These are phyloP conservation scores for Myochromella boudieri DNA, from an alignment of 768 basidiomycete genomes.

Conservation along the genomic window DNA sequence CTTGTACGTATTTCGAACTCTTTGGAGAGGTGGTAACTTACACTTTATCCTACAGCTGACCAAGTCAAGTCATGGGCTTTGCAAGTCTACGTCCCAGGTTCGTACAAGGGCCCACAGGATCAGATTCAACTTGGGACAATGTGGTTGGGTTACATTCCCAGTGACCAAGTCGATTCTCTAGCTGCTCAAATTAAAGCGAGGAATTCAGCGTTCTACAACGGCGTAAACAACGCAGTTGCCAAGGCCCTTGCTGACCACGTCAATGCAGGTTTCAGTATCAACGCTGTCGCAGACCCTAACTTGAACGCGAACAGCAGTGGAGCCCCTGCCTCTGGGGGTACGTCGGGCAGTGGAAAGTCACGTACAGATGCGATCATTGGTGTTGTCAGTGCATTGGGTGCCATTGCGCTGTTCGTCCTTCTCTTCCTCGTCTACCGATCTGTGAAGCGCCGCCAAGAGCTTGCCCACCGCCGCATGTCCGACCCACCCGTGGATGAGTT, in stretches of 20 bases:
- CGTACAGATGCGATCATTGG: constrained; percentile 90
- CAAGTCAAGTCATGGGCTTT: constrained; percentile 53
- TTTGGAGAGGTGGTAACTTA: neutral
- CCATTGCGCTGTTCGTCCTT: constrained; percentile 70
- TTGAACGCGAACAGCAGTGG: constrained; percentile 28
- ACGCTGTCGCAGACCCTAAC: constrained; percentile 42
- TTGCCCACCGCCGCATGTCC: constrained; percentile 70
- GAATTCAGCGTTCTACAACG: constrained; percentile 66
- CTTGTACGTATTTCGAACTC: constrained; percentile 24
- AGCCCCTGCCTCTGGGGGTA: constrained; percentile 23
- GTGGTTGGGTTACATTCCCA: constrained; percentile 72
- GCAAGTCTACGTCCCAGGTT: constrained; percentile 63
- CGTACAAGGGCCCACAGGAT: constrained; percentile 52
- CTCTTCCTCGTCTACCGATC: constrained; percentile 71
- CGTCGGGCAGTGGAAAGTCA: constrained; percentile 38
- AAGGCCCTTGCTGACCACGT: constrained; percentile 64
- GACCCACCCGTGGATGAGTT: constrained; percentile 43
- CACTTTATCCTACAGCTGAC: constrained; percentile 22
- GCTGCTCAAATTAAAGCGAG: constrained; percentile 61
- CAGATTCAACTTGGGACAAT: constrained; percentile 57
- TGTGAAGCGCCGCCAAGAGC: constrained; percentile 63
- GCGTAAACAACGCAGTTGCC: constrained; percentile 41
- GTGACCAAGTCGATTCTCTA: constrained; percentile 53
- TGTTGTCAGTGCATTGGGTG: constrained; percentile 81
- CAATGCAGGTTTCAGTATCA: constrained; percentile 63